Percentiles rank a stretch among this genome's conserved stretches.
Conservation (phyloP, 2,329 filamentous ascomycete genomes). For the Chaetomium sp. region DNA sequence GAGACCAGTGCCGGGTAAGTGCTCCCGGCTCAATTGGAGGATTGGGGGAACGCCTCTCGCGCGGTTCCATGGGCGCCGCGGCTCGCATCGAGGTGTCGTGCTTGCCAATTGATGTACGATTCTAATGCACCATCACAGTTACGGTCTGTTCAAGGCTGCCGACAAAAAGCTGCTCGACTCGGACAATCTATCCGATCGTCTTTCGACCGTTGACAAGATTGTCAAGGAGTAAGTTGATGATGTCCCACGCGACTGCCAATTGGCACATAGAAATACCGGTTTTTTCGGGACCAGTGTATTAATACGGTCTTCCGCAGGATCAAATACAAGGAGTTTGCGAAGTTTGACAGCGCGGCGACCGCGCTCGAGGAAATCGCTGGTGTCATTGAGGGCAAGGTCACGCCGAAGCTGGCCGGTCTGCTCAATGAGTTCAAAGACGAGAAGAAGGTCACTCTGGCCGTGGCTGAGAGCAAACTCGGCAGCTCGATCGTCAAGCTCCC, state of each 20-base stretch:
- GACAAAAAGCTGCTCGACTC: constrained; percentile 97
- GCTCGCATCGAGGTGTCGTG: background rate
- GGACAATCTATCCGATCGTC: constrained; percentile 68
- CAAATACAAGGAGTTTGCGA: constrained; percentile 94
- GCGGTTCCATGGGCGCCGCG: background rate
- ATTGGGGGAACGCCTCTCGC: background rate
- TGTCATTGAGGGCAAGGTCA: constrained; percentile 90
- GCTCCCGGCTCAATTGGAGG: constrained; percentile 19
- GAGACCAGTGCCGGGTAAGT: constrained; percentile 80
- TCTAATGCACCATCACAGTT: constrained; percentile 47
- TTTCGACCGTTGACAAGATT: constrained; percentile 74
- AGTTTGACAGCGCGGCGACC: constrained; percentile 88
- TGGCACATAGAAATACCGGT: background rate
- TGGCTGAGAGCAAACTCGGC: constrained; percentile 88
- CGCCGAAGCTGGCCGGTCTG: constrained; percentile 72
- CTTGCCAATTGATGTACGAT: background rate
- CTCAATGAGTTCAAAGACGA: constrained; percentile 91
- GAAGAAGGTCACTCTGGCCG: constrained; percentile 91
- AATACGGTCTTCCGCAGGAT: constrained; percentile 46
- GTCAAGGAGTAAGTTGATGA: constrained; percentile 66
- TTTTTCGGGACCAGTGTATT: background rate
- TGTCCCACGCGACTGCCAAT: background rate
- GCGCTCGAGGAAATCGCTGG: constrained; percentile 87
- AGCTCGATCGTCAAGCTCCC: constrained; percentile 90
- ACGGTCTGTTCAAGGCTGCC: constrained; percentile 95